Evolutionary conservation across 2,329 filamentous ascomycete species (phyloP).

Genomic region (Ilyonectria destructans): DNA sequence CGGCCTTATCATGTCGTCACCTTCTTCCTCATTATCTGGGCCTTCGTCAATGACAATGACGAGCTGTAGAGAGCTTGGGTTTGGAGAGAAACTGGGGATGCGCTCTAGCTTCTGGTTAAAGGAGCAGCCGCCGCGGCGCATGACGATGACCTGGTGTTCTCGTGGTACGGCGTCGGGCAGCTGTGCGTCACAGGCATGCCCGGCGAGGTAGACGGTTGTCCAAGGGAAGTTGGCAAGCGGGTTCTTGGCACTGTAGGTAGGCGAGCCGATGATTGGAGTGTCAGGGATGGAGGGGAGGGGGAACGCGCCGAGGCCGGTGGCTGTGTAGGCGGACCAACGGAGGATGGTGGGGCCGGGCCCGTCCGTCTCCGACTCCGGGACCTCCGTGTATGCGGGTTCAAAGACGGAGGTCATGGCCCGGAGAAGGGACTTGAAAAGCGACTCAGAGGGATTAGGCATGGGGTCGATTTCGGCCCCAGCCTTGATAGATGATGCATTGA

Average conservation of each 20-base stretch:
- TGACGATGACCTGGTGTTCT: conserved; percentile 83
- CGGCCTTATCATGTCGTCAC: conserved; percentile 67
- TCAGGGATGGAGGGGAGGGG: conserved; percentile 79
- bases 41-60: conserved; percentile 82
- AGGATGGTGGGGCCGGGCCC: conserved; percentile 60
- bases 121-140: conserved; percentile 86
- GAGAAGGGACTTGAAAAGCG: conserved; percentile 64
- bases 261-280: conserved; percentile 62
- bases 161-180: conserved; percentile 67
- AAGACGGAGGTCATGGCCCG: conserved; percentile 65
- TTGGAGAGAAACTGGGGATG: conserved; percentile 84
- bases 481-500: conserved; percentile 35
- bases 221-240: conserved; percentile 71
- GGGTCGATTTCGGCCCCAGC: conserved; percentile 27
- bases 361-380: conserved; percentile 51
- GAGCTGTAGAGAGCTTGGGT: conserved; percentile 77
- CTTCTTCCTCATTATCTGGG: conserved; percentile 54
- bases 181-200: conserved; percentile 75
- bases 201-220: conserved; percentile 81
- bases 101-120: conserved; percentile 88
- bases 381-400: conserved; percentile 52
- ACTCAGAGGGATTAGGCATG: conserved; percentile 51
- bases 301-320: conserved; percentile 73
- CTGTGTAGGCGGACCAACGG: conserved; percentile 69
- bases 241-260: conserved; percentile 59